phyloP scores from a whole-genome alignment of 768 basidiomycete species.

The Russula sp. region DNA sequence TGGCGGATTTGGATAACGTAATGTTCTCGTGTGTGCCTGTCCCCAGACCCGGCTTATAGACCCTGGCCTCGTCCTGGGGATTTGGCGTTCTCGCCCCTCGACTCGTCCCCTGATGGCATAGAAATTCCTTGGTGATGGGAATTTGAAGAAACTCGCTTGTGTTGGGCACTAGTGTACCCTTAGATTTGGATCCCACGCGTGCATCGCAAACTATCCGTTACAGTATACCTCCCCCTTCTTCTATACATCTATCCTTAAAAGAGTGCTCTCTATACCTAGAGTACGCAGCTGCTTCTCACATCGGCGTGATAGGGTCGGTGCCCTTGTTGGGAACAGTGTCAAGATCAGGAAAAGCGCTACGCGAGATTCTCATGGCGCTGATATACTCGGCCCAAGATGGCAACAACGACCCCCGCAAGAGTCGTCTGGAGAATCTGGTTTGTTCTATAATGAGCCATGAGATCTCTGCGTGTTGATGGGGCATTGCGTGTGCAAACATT shows the following conservation, averaged over 20 bases:
- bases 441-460: slow-evolving; percentile 3
- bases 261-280: slow-evolving; percentile 1
- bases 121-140: neutral
- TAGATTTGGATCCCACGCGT: neutral
- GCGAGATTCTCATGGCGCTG: slow-evolving; percentile 5
- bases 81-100: neutral
- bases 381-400: slow-evolving; percentile 8
- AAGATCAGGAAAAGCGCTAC: slow-evolving; percentile 10
- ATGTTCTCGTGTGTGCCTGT: neutral
- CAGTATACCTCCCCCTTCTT: too few species aligned
- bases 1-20: neutral
- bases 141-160: neutral
- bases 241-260: neutral
- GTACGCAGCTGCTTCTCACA: neutral
- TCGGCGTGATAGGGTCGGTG: neutral
- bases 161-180: neutral
- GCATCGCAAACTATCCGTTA: neutral
- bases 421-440: slow-evolving; percentile 5
- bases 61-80: neutral
- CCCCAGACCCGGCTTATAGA: neutral
- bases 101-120: neutral
- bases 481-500: neutral
- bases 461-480: slow-evolving; percentile 16
- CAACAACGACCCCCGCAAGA: neutral
- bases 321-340: neutral